Base-by-base conservation (phyloP, 2,329 filamentous ascomycete genomes). In the Pseudogymnoascus sp. region DNA sequence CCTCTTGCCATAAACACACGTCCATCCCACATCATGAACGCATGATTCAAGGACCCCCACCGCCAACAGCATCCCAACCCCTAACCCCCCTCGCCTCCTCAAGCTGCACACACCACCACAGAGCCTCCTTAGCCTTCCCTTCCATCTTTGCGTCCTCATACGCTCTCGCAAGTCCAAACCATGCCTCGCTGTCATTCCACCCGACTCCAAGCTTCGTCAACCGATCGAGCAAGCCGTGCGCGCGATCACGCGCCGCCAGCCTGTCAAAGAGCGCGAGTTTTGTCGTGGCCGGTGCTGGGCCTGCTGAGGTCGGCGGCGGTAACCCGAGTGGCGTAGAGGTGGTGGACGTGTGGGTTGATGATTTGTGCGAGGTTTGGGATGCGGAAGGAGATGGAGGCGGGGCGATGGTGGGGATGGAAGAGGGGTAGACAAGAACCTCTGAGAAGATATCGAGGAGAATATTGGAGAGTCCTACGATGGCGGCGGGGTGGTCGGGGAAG, bases 81-180 rank as follows among this genome's bases (percentile, higher is more conserved):
- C 94, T 84, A 57, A 96, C 82, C 0, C 88, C 90, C 66, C 84
- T 85, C 6, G 84, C 85, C 72, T 99, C 93, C 72, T 97, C 94
- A 31, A 99, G 79, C 74, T 97, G 92, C 10, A 99, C 89, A 68
- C 92, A 96, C 92, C 93, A 97, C 94, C 94, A 97, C 5, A 97
- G 80, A 50, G 92, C 91, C 68, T 94, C 89, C 76, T 92, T 95
- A 11, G 94, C 89, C 77, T 93, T 96, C 37, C 94, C 89, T 1
- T 84, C 75, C 76, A 96, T 90, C 0, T 88, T 89, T 62, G 90
- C 89, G 71, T 92, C 85, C 74, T 99, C 94, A 70, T 97, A 90
- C 8, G 90, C 92, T 65, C 91, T 81, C 0, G 92, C 90, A 35
- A 99, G 81, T 4, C 88, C 84, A 70, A 91, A 93, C 94, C 94